Evolutionary conservation across 148 eudicot species (phyloP), one percentile per base, ranked within the genome.

Genomic region (Rhododendron molle): DNA sequence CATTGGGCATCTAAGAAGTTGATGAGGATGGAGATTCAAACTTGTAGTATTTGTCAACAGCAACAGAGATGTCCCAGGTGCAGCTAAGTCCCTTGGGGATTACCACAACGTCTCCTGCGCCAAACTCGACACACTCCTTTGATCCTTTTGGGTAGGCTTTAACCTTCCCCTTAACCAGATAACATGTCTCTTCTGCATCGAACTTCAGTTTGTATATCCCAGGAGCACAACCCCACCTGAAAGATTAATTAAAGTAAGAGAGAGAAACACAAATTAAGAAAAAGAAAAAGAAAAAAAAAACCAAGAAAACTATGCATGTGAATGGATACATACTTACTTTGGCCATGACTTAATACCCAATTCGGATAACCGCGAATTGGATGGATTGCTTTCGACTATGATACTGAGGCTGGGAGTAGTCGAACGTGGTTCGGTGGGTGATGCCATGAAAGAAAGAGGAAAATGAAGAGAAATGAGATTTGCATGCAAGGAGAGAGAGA

Each of bases 311-410:
- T 47, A 50, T 12, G 11, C 16, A 46, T 77, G n/a, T n/a, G 73
- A 56, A 32, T 34, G 78, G 47, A 60, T 78, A 47, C n/a, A 50
- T 43, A 87, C 90, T 92, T 92, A 94, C 98, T 93, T 94, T 86
- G 94, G 96, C 98, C 98, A 94, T 85, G 90, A 93, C 80, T 90
- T 92, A 84, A 94, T 87, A 85, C 98, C 98, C 71, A 94, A 82
- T 78, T 94, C 88, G 71, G 93, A 86, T 54, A 93, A 86, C 67
- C 88, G 88, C 20, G 93, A 89, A 56, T 89, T 86, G 7, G 98
- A 89, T 38, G 92, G 90, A 58, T 91, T 91, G 46, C 82, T 92
- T 76, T 94, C 94, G 52, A 94, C 93, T 49, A 87, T 83, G 86
- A 93, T 94, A 58, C 85, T 85, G 36, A 87, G 87, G 82, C 82